phyloP scores from a whole-genome alignment of 805 yeast genomes.

The Brettanomyces bruxellensis region DNA sequence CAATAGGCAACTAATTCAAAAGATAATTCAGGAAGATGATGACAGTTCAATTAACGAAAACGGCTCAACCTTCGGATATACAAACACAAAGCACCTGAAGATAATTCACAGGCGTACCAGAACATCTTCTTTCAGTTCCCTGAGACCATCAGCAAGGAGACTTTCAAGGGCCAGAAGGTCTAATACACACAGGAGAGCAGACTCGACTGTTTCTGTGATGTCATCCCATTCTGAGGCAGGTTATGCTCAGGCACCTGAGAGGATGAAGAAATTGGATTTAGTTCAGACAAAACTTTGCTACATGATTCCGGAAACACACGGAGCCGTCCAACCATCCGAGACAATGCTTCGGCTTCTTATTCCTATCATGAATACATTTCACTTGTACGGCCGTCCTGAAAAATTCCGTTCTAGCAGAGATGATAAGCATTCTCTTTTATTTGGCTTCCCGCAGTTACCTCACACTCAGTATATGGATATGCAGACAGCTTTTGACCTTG shows the following conservation, averaged over 20 bases:
- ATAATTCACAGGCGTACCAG: not conserved
- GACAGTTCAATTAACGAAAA: slow-evolving; percentile 1
- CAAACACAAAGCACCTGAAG: not conserved
- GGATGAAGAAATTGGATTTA: slow-evolving; percentile 15
- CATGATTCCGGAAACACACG: slow-evolving; percentile 59
- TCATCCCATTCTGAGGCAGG: slow-evolving; percentile 17
- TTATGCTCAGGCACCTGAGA: slow-evolving; percentile 8
- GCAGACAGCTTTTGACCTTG: slow-evolving; percentile 22
- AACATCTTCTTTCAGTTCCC: not conserved
- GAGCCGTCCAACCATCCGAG: slow-evolving; percentile 63
- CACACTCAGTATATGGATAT: slow-evolving; percentile 46
- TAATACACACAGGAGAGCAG: slow-evolving; percentile 13
- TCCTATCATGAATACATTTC: slow-evolving; percentile 63
- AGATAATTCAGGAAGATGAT: slow-evolving; percentile 15
- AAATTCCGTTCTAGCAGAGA: slow-evolving; percentile 50
- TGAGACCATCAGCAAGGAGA: not conserved
- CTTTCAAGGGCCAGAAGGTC: not conserved
- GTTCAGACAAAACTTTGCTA: slow-evolving; percentile 22
- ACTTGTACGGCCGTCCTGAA: slow-evolving; percentile 65
- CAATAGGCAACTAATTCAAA: slow-evolving; percentile 26
- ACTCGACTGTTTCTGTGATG: slow-evolving; percentile 17
- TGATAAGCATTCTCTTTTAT: slow-evolving; percentile 47
- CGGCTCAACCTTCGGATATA: not conserved
- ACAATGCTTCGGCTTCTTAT: slow-evolving; percentile 63
- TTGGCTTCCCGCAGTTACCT: slow-evolving; percentile 70